These are phyloP conservation scores for Avena sativa DNA, from an alignment of 176 grass and related monocot genomes.

Conservation along the genomic window DNA sequence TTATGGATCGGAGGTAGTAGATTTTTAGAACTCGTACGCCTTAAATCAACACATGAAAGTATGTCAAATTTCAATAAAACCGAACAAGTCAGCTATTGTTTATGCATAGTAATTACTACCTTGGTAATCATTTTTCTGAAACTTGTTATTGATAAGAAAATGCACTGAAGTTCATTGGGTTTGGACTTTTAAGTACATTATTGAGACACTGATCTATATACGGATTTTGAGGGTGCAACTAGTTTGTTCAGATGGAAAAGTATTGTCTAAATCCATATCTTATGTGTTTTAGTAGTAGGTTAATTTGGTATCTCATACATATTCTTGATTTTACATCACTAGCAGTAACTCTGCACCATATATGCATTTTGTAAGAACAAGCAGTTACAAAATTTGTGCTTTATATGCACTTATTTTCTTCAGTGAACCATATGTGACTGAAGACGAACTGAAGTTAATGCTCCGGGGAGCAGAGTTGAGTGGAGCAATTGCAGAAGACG, in stretches of 20 bases:
- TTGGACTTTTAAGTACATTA: slow-evolving; percentile 6
- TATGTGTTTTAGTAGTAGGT: neutral
- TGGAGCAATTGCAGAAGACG: slow-evolving; percentile 97
- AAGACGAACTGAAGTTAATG: slow-evolving; percentile 99
- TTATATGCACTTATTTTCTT: slow-evolving; percentile 42
- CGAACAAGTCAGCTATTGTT: neutral
- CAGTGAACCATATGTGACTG: slow-evolving; percentile 98
- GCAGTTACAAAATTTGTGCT: slow-evolving; percentile 25
- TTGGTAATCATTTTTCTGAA: neutral
- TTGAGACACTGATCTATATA: neutral
- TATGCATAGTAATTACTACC: neutral
- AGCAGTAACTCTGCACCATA: neutral
- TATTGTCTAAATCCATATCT: neutral
- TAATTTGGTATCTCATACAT: slow-evolving; percentile 8
- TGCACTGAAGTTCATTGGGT: neutral
- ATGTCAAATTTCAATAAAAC: slow-evolving; percentile 7
- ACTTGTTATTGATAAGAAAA: neutral
- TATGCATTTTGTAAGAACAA: slow-evolving; percentile 20
- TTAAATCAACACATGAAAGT: slow-evolving; percentile 1
- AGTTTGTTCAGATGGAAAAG: neutral
- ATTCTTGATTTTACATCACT: neutral
- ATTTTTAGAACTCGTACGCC: neutral
- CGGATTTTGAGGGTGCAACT: neutral
- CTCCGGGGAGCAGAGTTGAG: slow-evolving; percentile 92
- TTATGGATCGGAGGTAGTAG: too few relatives aligned